These are phyloP conservation scores for Thymus mandschuricus DNA, from an alignment of 257 asterid genomes.

Conservation along the genomic window DNA sequence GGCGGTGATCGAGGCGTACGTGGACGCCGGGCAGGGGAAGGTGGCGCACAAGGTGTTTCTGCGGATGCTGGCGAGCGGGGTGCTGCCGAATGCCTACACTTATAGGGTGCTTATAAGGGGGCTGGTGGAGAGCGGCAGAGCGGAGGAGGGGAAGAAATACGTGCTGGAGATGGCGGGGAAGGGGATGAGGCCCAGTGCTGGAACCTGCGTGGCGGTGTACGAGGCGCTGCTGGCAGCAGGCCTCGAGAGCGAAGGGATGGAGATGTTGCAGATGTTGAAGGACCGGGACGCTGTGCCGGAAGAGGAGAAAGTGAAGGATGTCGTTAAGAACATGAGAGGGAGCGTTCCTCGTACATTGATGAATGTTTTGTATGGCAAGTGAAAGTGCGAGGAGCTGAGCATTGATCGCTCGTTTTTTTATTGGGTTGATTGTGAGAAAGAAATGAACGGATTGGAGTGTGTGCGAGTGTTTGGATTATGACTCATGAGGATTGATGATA, in stretches of 20 bases:
- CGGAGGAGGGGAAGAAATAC: constrained; percentile 57
- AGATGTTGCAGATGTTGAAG: constrained; percentile 66
- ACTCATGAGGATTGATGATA: no score
- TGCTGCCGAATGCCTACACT: constrained; percentile 74
- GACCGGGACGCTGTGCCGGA: constrained; percentile 59
- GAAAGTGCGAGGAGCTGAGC: no score
- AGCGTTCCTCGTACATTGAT: constrained; percentile 20
- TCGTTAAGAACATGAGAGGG: constrained; percentile 44
- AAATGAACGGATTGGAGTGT: no score
- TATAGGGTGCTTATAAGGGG: constrained; percentile 59
- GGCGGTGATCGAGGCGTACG: constrained; percentile 85
- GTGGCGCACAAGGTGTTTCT: constrained; percentile 66
- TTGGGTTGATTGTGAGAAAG: background rate
- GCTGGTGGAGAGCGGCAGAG: constrained; percentile 59
- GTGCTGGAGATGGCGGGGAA: constrained; percentile 73
- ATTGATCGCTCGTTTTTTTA: background rate
- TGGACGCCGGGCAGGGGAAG: constrained; percentile 64
- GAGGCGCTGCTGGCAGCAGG: constrained; percentile 62
- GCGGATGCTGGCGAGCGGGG: constrained; percentile 77
- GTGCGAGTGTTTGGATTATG: no score
- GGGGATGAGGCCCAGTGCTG: constrained; percentile 66
- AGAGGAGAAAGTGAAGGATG: constrained; percentile 59
- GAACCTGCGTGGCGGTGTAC: constrained; percentile 45
- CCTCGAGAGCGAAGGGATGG: constrained; percentile 55
- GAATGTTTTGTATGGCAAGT: constrained; percentile 46